phyloP scores from a whole-genome alignment of 108 stramenopile genomes.

The Seminavis robusta region DNA sequence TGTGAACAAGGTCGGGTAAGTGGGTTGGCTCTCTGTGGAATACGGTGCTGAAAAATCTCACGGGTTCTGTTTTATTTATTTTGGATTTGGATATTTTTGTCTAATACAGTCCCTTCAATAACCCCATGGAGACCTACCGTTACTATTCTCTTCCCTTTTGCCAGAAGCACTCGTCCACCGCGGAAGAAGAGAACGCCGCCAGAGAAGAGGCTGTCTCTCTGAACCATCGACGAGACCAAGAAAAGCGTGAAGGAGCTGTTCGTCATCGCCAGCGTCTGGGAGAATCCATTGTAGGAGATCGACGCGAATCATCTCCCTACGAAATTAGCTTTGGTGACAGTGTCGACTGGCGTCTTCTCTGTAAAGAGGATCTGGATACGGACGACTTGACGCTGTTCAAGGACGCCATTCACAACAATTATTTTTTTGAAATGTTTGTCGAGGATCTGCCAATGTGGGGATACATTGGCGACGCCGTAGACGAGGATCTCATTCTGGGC shows the following conservation, averaged over 20 bases:
- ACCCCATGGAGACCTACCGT: constrained; percentile 97
- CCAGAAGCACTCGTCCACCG: constrained; percentile 62
- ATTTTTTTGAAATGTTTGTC: constrained; percentile 98
- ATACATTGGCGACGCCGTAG: constrained; percentile 82
- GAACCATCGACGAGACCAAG: constrained; percentile 3
- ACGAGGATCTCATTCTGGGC: constrained; percentile 79
- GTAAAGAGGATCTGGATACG: constrained; percentile 56
- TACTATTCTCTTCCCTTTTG: constrained; percentile 98
- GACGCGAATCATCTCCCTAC: constrained; percentile 88
- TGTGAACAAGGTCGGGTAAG: constrained; percentile 90
- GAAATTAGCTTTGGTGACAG: constrained; percentile 83
- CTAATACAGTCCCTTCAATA: constrained; percentile 90
- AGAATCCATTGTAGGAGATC: constrained; percentile 92
- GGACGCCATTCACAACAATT: constrained; percentile 89
- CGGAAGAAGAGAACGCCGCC: constrained; percentile 55
- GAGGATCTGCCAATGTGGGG: constrained; percentile 99
- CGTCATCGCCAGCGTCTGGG: constrained; percentile 82
- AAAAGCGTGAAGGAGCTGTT: constrained; percentile 51
- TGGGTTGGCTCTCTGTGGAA: background rate
- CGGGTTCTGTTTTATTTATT: background rate
- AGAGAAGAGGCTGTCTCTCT: constrained; percentile 35
- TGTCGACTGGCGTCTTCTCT: constrained; percentile 89
- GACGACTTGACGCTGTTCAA: constrained; percentile 69
- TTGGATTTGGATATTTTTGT: background rate
- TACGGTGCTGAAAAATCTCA: background rate